These are phyloP conservation scores for Leishmania mexicana DNA, from an alignment of 208 protist genomes.

Conservation along the genomic window DNA sequence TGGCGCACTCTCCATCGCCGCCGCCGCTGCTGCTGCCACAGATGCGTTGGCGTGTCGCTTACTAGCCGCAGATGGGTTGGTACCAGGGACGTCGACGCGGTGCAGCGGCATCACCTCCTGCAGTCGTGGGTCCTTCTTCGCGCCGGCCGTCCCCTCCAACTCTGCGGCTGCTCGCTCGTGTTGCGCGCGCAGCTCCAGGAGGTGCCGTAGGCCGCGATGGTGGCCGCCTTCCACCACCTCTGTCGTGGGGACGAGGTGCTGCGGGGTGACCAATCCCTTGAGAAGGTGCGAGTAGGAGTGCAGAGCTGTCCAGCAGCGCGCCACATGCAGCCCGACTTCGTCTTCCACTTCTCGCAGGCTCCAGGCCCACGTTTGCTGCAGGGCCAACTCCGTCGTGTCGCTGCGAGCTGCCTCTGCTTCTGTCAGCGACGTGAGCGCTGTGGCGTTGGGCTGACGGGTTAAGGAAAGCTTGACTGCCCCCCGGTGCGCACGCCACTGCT, in stretches of 20 bases:
- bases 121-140: slow-evolving; percentile 49
- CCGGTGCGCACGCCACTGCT: slow-evolving; percentile 49
- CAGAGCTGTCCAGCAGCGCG: slow-evolving; percentile 56
- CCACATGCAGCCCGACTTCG: slow-evolving; percentile 65
- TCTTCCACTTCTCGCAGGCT: slow-evolving; percentile 79
- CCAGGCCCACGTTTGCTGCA: slow-evolving; percentile 59
- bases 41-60: slow-evolving; percentile 17
- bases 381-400: slow-evolving; percentile 26
- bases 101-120: slow-evolving; percentile 63
- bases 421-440: slow-evolving; percentile 41
- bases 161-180: slow-evolving; percentile 42
- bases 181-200: slow-evolving; percentile 62
- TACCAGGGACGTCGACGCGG: slow-evolving; percentile 17
- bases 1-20: slow-evolving; percentile 15
- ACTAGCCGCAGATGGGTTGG: background rate
- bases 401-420: slow-evolving; percentile 57
- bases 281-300: slow-evolving; percentile 72
- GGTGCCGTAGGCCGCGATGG: slow-evolving; percentile 76
- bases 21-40: slow-evolving; percentile 1
- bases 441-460: slow-evolving; percentile 43
- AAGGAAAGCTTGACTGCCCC: slow-evolving; percentile 67
- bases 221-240: slow-evolving; percentile 48
- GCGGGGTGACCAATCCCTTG: slow-evolving; percentile 63
- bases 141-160: slow-evolving; percentile 30
- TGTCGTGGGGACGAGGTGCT: slow-evolving; percentile 55